Conservation (phyloP, 2,329 filamentous ascomycete genomes). For the Thelonectria rubi region DNA sequence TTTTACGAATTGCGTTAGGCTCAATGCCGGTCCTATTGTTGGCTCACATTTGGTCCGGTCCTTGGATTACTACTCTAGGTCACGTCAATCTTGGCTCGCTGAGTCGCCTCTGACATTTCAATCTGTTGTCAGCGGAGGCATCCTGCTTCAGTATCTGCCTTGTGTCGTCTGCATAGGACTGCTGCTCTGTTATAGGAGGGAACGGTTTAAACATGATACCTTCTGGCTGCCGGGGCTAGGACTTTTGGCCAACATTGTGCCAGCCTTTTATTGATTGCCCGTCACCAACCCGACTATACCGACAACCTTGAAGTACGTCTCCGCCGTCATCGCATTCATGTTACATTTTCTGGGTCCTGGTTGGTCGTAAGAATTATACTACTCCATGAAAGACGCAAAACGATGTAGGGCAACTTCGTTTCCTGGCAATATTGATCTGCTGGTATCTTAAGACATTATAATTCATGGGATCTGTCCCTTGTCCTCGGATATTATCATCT, state of each 20-base stretch:
- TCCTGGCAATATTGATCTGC: no score
- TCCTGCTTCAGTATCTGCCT: conserved; percentile 14
- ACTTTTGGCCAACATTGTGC: not conserved
- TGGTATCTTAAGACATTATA: no score
- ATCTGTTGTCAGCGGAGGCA: conserved; percentile 5
- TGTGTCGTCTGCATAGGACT: not conserved
- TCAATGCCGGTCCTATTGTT: conserved; percentile 1
- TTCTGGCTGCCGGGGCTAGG: conserved; percentile 13
- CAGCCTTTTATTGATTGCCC: conserved; percentile 5
- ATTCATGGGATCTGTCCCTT: no score
- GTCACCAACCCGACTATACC: not conserved
- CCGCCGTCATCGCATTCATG: conserved; percentile 4
- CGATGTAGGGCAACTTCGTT: no score
- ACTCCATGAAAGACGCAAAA: not conserved
- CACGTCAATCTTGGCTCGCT: conserved; percentile 7
- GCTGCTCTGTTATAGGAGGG: not conserved
- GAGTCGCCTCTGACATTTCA: conserved; percentile 5
- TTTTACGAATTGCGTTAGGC: conserved; percentile 1
- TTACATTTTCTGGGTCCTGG: conserved; percentile 5
- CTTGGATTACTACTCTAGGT: conserved; percentile 6
- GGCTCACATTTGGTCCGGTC: conserved; percentile 13
- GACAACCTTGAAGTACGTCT: conserved; percentile 8
- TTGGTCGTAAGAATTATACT: not conserved
- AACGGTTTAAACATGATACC: not conserved
- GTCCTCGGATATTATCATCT: no score